Evolutionary conservation across 179 eudicot species (phyloP).

Genomic region (Silene coronaria): DNA sequence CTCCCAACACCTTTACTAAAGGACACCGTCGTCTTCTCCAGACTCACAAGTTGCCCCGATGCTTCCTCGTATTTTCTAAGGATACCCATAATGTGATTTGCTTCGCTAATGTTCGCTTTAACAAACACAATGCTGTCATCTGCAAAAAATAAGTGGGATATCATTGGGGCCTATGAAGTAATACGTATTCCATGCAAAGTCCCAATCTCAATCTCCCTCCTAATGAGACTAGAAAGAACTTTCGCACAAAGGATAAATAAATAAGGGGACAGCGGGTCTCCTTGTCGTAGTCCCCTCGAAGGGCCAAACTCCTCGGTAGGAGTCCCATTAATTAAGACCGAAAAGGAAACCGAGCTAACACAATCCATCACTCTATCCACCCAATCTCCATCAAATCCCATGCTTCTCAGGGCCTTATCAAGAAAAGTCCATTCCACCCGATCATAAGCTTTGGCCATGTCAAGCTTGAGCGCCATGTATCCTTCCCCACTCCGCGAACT

Average conservation of each 20-base stretch:
- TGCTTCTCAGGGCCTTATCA: neutral
- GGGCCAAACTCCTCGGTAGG: neutral
- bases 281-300: neutral
- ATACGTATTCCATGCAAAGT: neutral
- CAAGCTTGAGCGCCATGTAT: too few relatives aligned
- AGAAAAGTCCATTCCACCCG: too few relatives aligned
- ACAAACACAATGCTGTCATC: neutral
- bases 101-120: neutral
- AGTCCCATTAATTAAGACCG: neutral
- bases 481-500: too few relatives aligned
- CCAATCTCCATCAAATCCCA: neutral
- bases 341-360: neutral
- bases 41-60: neutral
- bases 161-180: neutral
- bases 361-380: neutral
- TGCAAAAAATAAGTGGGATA: neutral
- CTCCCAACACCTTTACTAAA: neutral
- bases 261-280: neutral
- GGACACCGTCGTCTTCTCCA: neutral
- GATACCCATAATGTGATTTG: neutral
- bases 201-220: neutral
- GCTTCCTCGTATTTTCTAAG: neutral
- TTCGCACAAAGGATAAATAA: neutral
- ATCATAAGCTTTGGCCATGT: too few relatives aligned
- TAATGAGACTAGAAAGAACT: neutral